phyloP scores from a whole-genome alignment of 2,329 filamentous ascomycete genomes.

The Fusarium dimerum region DNA sequence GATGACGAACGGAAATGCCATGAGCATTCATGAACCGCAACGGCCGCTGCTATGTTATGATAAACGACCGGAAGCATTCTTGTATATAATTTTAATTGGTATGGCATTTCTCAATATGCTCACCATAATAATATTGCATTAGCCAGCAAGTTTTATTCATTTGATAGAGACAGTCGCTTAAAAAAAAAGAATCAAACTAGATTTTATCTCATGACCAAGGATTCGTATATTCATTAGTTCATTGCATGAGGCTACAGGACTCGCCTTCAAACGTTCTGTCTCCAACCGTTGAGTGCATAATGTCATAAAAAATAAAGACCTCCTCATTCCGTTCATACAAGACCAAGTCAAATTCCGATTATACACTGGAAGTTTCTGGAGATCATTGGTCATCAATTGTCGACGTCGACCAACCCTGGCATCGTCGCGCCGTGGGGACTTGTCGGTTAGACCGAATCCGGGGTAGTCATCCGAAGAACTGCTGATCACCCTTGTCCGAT shows the following conservation, averaged over 20 bases:
- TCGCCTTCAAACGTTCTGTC: neutral
- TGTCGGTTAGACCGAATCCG: neutral
- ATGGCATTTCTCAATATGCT: neutral
- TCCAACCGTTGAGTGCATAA: neutral
- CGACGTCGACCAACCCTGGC: neutral
- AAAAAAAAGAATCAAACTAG: neutral
- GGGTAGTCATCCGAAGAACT: neutral
- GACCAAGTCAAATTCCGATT: no score
- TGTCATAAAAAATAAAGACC: neutral
- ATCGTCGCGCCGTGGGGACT: neutral
- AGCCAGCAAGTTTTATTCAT: neutral
- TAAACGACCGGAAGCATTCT: neutral
- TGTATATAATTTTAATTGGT: neutral
- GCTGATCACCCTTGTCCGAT: neutral
- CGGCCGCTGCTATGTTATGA: neutral
- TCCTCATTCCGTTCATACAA: no score
- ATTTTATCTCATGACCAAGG: neutral
- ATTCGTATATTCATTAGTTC: constrained; percentile 26
- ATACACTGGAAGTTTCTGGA: no score
- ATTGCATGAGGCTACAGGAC: neutral
- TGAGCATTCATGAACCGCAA: neutral
- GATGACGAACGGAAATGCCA: neutral
- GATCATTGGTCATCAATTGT: neutral
- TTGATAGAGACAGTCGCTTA: neutral
- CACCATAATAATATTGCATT: neutral